Evolutionary conservation across 2,329 filamentous ascomycete species (phyloP).

Genomic region (Annulohypoxylon truncatum): DNA sequence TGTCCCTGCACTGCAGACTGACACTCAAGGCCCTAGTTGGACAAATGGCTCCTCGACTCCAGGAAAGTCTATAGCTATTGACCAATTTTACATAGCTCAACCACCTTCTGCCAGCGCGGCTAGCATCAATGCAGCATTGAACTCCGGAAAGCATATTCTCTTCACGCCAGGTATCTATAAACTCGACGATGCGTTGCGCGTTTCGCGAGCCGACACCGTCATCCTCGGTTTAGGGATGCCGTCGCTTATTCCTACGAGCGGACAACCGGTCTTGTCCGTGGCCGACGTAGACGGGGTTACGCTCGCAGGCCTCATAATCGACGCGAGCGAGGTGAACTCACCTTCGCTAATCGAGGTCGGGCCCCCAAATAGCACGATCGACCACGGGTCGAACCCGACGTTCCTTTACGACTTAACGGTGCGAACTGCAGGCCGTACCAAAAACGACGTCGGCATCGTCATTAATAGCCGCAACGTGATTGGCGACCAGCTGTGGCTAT

Average conservation of each 20-base stretch:
- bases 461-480: conserved; percentile 50
- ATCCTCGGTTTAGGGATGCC: conserved; percentile 49
- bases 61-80: conserved; percentile 47
- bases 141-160: conserved; percentile 47
- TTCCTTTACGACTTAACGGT: conserved; percentile 51
- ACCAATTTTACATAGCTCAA: conserved; percentile 47
- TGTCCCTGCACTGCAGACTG: conserved; percentile 45
- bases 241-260: conserved; percentile 47
- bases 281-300: conserved; percentile 50
- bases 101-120: conserved; percentile 40
- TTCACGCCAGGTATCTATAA: conserved; percentile 50
- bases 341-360: conserved; percentile 48
- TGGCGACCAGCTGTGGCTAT: conserved; percentile 51
- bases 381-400: conserved; percentile 47
- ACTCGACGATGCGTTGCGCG: conserved; percentile 45
- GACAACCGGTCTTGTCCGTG: conserved; percentile 43
- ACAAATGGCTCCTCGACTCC: conserved; percentile 39
- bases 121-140: conserved; percentile 47
- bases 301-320: conserved; percentile 50
- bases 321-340: conserved; percentile 46
- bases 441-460: conserved; percentile 47
- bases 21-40: conserved; percentile 49
- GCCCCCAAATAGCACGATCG: conserved; percentile 37
- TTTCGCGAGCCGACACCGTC: conserved; percentile 45
- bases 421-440: conserved; percentile 47